These are phyloP conservation scores for Zasmidium angulare DNA, from an alignment of 2,329 filamentous ascomycete species.

Conservation along the genomic window DNA sequence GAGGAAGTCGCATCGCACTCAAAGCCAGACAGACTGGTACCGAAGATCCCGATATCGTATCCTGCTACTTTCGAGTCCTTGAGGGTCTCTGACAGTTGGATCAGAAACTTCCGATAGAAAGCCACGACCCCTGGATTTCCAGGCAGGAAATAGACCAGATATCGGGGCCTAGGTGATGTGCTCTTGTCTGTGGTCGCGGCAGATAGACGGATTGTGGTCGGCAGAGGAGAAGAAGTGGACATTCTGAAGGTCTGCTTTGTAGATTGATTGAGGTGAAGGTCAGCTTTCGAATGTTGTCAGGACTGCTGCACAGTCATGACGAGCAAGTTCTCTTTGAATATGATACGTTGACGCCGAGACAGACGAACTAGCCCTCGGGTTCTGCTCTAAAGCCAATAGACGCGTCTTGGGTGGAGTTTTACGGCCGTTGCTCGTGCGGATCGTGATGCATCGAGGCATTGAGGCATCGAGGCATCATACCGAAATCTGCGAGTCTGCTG, in stretches of 20 bases:
- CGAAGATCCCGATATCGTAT: background rate
- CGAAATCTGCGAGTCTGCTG: too few relatives aligned
- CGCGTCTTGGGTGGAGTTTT: too few relatives aligned
- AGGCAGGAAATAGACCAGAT: background rate
- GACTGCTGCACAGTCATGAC: too few relatives aligned
- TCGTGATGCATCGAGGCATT: too few relatives aligned
- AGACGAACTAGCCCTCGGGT: too few relatives aligned
- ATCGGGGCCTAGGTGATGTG: background rate
- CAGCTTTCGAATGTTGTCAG: too few relatives aligned
- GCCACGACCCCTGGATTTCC: background rate
- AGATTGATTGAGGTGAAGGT: too few relatives aligned
- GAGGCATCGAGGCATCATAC: too few relatives aligned
- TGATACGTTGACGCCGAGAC: too few relatives aligned
- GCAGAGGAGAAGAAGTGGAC: background rate
- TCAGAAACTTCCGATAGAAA: background rate
- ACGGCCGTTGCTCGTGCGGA: too few relatives aligned
- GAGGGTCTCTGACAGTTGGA: background rate
- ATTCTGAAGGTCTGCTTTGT: background rate
- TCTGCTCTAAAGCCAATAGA: too few relatives aligned
- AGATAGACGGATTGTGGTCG: background rate
- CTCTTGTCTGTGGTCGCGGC: background rate
- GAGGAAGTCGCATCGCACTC: background rate
- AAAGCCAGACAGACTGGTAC: background rate
- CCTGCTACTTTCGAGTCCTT: background rate
- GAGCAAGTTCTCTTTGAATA: too few relatives aligned